Conservation (phyloP, 805 yeast genomes). For the Lachancea waltii region DNA sequence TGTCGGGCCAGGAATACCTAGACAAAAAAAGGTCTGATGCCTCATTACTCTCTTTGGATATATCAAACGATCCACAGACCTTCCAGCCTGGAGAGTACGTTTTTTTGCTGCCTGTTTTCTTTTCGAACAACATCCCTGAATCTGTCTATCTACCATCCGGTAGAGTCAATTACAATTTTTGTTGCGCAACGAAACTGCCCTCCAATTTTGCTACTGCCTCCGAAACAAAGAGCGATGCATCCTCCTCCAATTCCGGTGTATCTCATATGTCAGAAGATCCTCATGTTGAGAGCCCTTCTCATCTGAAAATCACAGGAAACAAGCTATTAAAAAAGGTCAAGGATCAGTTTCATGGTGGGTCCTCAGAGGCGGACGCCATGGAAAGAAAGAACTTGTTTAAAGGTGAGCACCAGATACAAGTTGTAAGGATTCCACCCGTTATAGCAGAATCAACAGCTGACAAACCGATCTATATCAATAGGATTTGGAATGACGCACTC, state of each 20-base stretch:
- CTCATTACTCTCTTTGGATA: constrained; percentile 9
- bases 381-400: constrained; percentile 14
- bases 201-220: neutral
- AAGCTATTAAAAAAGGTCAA: constrained; percentile 25
- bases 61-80: constrained; percentile 4
- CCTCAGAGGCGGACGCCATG: neutral
- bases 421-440: constrained; percentile 39
- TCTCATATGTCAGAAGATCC: constrained; percentile 8
- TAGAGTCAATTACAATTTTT: constrained; percentile 20
- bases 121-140: constrained; percentile 61
- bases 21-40: constrained; percentile 16
- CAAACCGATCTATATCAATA: constrained; percentile 70
- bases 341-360: constrained; percentile 18
- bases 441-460: constrained; percentile 39
- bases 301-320: constrained; percentile 6
- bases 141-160: constrained; percentile 37
- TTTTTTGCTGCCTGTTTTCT: constrained; percentile 54
- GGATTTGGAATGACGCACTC: constrained; percentile 66
- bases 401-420: constrained; percentile 30
- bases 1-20: constrained; percentile 14
- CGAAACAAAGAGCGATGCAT: constrained; percentile 7
- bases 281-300: constrained; percentile 3
- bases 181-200: constrained; percentile 15
- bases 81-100: constrained; percentile 63
- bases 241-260: constrained; percentile 4